Base-by-base conservation (phyloP, 345 rosid genomes). In the Dimocarpus longan region DNA sequence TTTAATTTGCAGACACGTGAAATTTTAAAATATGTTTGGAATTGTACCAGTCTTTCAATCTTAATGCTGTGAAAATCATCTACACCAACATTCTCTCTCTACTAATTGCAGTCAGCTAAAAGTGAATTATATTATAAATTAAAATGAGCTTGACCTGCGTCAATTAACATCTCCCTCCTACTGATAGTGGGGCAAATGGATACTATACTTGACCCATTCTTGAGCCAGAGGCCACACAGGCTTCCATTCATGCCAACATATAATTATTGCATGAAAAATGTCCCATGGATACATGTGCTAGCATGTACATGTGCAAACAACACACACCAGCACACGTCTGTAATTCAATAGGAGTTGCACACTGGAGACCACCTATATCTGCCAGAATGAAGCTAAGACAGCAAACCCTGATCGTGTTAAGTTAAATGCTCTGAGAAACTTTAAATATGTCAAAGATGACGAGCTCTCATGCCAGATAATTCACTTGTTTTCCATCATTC, bases 301-400 rank as follows among this genome's bases (percentile, higher is more conserved):
- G 26, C 18, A 50, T 32, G 37, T 32, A 32, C 37, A 32, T 32
- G 37, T 32, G 37, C 56, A 40, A 60, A 15, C 56, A 32, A 60
- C 65, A 10, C 15, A 16, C 66, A 71, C 37, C 46, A 3, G 52
- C 59, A 78, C 3, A 46, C 11, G 67, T 59, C 60, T 24, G 50
- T 70, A 62, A 64, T 64, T 78, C 79, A 54, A 73, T 64, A 57
- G 65, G 10, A 66, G 11, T 18, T 54, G 48, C 26, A 79, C 50
- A 16, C 75, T 52, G 62, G 77, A 69, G 59, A 66, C 82, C 76
- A 80, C 80, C 57, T 3, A 26, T 60, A 21, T 46, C 68, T 40
- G 77, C 69, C 63, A 71, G 77, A 50, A 70, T 5, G 74, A 71
- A 70, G 43, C 42, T 52, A 76, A 74, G 68, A 76, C 70, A 77